Evolutionary conservation across 371 early-diverging fungal genomes (phyloP).

Genomic region (Catenaria anguillulae): DNA sequence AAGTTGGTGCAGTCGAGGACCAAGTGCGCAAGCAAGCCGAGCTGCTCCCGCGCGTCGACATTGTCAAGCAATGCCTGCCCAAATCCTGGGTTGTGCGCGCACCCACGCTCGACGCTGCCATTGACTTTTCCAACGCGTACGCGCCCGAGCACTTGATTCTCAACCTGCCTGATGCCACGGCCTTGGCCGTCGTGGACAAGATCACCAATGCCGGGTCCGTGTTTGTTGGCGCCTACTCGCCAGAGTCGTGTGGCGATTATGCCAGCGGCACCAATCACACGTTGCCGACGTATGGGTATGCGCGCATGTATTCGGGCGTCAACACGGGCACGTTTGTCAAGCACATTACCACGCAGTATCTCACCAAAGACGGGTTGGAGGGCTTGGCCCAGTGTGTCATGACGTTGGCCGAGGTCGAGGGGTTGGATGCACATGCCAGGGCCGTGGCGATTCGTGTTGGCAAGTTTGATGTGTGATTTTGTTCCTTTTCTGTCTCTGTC

Average conservation of each 20-base stretch:
- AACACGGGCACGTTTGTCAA: constrained; percentile 87
- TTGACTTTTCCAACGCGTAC: constrained; percentile 81
- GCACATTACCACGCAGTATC: constrained; percentile 83
- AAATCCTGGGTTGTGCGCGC: constrained; percentile 62
- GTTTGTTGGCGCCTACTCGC: constrained; percentile 89
- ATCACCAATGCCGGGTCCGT: constrained; percentile 87
- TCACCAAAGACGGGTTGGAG: constrained; percentile 76
- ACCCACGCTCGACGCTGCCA: constrained; percentile 54
- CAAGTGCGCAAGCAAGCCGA: constrained; percentile 68
- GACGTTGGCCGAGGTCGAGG: constrained; percentile 85
- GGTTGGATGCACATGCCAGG: constrained; percentile 86
- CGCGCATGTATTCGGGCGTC: constrained; percentile 93
- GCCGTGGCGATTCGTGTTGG: constrained; percentile 79
- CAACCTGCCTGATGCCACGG: constrained; percentile 48
- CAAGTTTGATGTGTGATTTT: background rate
- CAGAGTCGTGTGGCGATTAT: constrained; percentile 96
- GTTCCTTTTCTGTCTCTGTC: no score
- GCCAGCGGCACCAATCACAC: constrained; percentile 99
- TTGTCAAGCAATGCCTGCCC: constrained; percentile 71
- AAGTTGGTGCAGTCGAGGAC: constrained; percentile 54
- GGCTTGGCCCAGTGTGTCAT: constrained; percentile 74
- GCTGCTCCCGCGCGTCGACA: constrained; percentile 71
- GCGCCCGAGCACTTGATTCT: constrained; percentile 96
- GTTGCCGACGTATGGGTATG: constrained; percentile 93
- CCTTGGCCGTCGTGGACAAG: constrained; percentile 39